Evolutionary conservation across 129 eudicot species (phyloP), one percentile per base, ranked within the genome.

Genomic region (Erigeron canadensis): DNA sequence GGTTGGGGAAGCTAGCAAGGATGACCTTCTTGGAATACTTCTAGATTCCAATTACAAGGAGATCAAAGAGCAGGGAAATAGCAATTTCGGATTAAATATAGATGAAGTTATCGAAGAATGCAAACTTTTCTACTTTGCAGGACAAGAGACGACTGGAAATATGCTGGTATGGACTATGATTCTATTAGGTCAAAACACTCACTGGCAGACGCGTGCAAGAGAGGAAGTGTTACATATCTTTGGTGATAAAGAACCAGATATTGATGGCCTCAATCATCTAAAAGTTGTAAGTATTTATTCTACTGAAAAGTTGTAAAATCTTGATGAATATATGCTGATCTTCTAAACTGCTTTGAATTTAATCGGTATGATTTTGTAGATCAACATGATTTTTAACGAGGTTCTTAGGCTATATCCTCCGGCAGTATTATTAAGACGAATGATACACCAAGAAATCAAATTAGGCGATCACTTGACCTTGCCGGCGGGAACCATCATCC

Each of bases 331-430:
- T 23, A 11, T 46, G 16, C 10, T 46, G 34, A 46, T 10, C 12
- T 46, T 46, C 16, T 46, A 1, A 28, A 1, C 3, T 28, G 34
- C 34, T 28, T 28, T 28, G 34, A n/a, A n/a, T n/a, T n/a, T n/a
- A n/a, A 28, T 28, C 34, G 1, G 21, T 21, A 39, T 7, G 13
- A 8, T 67, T 23, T 47, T 69, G 38, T 55, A 82, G 80, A 67
- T 78, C 8, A 63, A 63, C 19, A 67, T 75, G 70, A 72, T 84
- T 12, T 54, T 84, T 3, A 23, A 69, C 28, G 86, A 82, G 74
- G 85, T 82, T 60, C 73, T 82, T 8, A 68, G 87, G 40, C 69
- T 86, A 53, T 85, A 85, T 39, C 78, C 87, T 1, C 83, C 84
- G 3, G 65, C 22, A 4, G 18, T 22, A 8, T 6, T 54, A 53